Conservation (phyloP, 2,329 filamentous ascomycete genomes). For the Nemania bipapillata region DNA sequence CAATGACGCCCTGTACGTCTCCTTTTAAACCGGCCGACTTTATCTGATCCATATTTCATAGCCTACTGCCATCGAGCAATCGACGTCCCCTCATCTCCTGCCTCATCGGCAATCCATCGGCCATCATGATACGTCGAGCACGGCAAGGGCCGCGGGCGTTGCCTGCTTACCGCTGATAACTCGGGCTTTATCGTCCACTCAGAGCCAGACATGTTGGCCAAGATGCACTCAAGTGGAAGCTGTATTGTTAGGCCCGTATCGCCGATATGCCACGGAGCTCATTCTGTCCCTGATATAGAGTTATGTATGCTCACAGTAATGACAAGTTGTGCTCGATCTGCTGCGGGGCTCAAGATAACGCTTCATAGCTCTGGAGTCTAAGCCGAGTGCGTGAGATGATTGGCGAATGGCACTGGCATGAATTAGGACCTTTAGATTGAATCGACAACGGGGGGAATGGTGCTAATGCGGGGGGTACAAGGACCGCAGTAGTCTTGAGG, state of each 20-base stretch:
- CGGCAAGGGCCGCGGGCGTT: conserved; percentile 5
- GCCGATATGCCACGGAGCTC: conserved; percentile 42
- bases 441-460: conserved; percentile 11
- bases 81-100: conserved; percentile 5
- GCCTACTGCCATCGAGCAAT: neutral
- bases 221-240: conserved; percentile 42
- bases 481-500: conserved; percentile 5
- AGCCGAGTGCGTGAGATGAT: conserved; percentile 15
- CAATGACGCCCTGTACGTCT: neutral
- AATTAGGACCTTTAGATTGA: conserved; percentile 6
- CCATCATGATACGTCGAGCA: conserved; percentile 17
- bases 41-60: neutral
- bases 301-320: conserved; percentile 37
- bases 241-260: conserved; percentile 42
- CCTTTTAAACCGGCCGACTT: conserved; percentile 1
- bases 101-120: conserved; percentile 8
- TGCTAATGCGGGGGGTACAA: conserved; percentile 22
- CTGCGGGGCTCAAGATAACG: conserved; percentile 47
- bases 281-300: conserved; percentile 42
- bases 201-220: conserved; percentile 31
- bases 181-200: conserved; percentile 41
- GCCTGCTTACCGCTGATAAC: conserved; percentile 13
- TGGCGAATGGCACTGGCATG: conserved; percentile 20
- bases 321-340: conserved; percentile 35
- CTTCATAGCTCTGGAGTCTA: conserved; percentile 20